phyloP scores from a whole-genome alignment of 495 filamentous ascomycete genomes.

The Penicillium canescens region DNA sequence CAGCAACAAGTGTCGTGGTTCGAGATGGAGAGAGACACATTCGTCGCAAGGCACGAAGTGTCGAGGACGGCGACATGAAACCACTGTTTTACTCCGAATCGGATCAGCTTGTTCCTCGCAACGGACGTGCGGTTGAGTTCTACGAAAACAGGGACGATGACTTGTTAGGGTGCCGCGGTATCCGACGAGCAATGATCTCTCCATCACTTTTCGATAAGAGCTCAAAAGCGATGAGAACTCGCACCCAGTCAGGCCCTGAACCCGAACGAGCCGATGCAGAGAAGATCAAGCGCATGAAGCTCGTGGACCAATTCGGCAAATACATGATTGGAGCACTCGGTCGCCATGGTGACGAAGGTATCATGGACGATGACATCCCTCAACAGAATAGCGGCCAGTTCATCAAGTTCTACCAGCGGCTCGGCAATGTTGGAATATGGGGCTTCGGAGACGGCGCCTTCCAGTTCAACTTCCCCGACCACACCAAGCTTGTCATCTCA shows the following conservation, averaged over 20 bases:
- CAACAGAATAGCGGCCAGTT: constrained; percentile 55
- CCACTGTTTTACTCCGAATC: constrained; percentile 57
- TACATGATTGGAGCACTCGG: constrained; percentile 78
- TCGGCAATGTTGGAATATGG: constrained; percentile 87
- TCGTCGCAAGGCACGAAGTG: constrained; percentile 50
- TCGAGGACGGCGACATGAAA: constrained; percentile 54
- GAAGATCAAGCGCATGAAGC: constrained; percentile 69
- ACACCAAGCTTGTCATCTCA: constrained; percentile 88
- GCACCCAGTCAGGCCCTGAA: constrained; percentile 52
- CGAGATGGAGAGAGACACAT: constrained; percentile 59
- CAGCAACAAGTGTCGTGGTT: constrained; percentile 67
- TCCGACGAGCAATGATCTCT: constrained; percentile 61
- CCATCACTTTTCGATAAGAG: constrained; percentile 56
- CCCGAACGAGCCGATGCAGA: constrained; percentile 59
- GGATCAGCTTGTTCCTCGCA: constrained; percentile 65
- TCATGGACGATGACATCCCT: constrained; percentile 27
- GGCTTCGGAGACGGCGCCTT: constrained; percentile 85
- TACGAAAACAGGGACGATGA: constrained; percentile 70
- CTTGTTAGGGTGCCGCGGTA: constrained; percentile 47
- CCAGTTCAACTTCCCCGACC: constrained; percentile 97
- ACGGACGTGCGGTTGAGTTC: constrained; percentile 68
- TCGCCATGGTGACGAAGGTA: constrained; percentile 45
- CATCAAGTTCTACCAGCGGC: constrained; percentile 84
- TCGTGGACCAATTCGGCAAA: constrained; percentile 91
- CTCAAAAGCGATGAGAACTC: constrained; percentile 41